A percentile compares a stretch with the other conserved stretches of the same genome.
phyloP scores from a whole-genome alignment of 208 protist species.

The Acanthamoeba castellanii region DNA sequence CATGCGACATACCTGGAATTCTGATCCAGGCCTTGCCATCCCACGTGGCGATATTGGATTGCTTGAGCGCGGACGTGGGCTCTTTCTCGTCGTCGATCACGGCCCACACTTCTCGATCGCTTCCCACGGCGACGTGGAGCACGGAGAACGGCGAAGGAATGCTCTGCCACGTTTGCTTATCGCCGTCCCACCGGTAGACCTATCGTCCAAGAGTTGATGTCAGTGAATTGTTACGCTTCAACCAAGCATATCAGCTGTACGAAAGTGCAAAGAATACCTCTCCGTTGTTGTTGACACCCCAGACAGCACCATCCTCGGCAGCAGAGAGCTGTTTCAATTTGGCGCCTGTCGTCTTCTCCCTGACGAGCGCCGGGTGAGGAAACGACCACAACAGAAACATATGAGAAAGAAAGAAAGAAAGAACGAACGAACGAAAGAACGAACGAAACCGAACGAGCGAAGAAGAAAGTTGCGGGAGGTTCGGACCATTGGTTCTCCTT shows the following conservation, averaged over 20 bases:
- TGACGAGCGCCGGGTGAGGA: too few relatives aligned
- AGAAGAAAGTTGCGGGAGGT: too few relatives aligned
- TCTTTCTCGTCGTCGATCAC: not conserved
- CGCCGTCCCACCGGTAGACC: not conserved
- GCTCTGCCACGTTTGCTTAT: not conserved
- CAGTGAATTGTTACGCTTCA: not conserved
- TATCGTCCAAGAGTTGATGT: too few relatives aligned
- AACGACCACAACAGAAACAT: too few relatives aligned
- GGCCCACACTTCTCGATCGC: not conserved
- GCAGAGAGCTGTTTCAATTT: conserved; percentile 12
- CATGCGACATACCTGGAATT: not conserved
- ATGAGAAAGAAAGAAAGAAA: too few relatives aligned
- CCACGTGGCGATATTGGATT: not conserved
- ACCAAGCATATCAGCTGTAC: too few relatives aligned
- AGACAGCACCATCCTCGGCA: not conserved
- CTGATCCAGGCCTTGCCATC: not conserved
- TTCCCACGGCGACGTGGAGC: not conserved
- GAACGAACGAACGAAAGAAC: too few relatives aligned
- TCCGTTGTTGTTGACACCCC: conserved; percentile 11
- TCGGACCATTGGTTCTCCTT: not conserved
- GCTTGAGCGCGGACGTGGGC: not conserved
- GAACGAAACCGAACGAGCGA: too few relatives aligned
- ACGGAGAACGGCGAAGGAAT: not conserved
- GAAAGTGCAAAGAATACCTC: too few relatives aligned
- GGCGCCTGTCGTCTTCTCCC: not conserved